These are phyloP conservation scores for Phytophthora citricola DNA, from an alignment of 352 stramenopile species.

Conservation along the genomic window DNA sequence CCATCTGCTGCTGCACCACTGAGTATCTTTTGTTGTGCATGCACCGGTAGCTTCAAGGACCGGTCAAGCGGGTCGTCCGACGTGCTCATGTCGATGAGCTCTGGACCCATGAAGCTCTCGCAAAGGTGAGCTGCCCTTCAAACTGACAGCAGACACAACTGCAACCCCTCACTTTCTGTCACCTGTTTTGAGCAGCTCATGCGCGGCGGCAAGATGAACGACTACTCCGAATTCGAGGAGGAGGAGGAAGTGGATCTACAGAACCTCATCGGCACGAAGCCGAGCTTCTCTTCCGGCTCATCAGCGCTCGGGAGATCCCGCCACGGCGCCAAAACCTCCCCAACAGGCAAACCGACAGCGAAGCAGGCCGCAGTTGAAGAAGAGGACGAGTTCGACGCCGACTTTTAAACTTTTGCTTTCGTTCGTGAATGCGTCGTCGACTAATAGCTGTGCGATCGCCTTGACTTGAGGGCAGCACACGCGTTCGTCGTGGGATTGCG, in stretches of 20 bases:
- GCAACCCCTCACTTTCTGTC: not conserved
- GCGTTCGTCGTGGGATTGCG: slow-evolving; percentile 23
- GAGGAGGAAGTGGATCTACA: slow-evolving; percentile 79
- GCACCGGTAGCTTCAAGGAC: slow-evolving; percentile 56
- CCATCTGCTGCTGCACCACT: slow-evolving; percentile 7
- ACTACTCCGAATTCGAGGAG: slow-evolving; percentile 85
- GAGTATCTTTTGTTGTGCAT: slow-evolving; percentile 2
- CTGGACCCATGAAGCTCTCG: slow-evolving; percentile 58
- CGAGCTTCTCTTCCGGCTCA: slow-evolving; percentile 5
- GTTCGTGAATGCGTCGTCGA: not conserved
- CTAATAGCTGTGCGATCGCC: slow-evolving; percentile 8
- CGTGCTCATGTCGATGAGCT: slow-evolving; percentile 68
- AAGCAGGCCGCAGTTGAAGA: slow-evolving; percentile 10
- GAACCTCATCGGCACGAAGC: slow-evolving; percentile 70
- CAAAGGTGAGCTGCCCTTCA: slow-evolving; percentile 49
- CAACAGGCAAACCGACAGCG: slow-evolving; percentile 20
- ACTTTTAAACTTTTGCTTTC: slow-evolving; percentile 42
- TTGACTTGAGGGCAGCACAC: not conserved
- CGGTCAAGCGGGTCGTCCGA: slow-evolving; percentile 50
- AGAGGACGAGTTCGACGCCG: slow-evolving; percentile 69
- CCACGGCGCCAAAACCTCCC: not conserved
- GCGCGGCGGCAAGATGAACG: slow-evolving; percentile 73
- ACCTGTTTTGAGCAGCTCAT: slow-evolving; percentile 51
- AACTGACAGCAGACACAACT: no score
- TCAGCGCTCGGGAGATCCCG: slow-evolving; percentile 13